A percentile compares a stretch with the other conserved stretches of the same genome.
phyloP scores from a whole-genome alignment of 1,284 basidiomycete genomes.

The Moesziomyces sp. region DNA sequence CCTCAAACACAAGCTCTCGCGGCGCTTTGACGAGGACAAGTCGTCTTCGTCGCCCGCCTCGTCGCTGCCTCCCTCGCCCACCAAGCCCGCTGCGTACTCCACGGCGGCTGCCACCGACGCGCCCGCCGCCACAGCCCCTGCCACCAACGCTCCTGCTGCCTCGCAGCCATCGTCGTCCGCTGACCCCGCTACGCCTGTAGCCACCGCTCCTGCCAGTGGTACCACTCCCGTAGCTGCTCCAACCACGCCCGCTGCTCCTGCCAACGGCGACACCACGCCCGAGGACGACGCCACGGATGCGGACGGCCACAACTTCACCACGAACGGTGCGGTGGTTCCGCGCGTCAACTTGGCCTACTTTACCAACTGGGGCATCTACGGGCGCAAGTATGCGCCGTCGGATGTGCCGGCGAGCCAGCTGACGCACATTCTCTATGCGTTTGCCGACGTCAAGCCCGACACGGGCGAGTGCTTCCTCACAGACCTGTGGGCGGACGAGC shows the following conservation, averaged over 20 bases:
- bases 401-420: slow-evolving; percentile 76
- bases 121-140: slow-evolving; percentile 3
- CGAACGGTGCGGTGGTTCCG: slow-evolving; percentile 42
- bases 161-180: slow-evolving; percentile 13
- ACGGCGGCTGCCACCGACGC: slow-evolving; percentile 12
- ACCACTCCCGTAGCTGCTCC: slow-evolving; percentile 6
- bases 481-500: slow-evolving; percentile 82
- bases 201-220: slow-evolving; percentile 6
- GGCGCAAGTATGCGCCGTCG: slow-evolving; percentile 79
- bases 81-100: slow-evolving; percentile 25
- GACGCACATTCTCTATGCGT: slow-evolving; percentile 87
- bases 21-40: slow-evolving; percentile 38
- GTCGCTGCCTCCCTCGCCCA: slow-evolving; percentile 38
- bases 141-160: slow-evolving; percentile 3
- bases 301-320: slow-evolving; percentile 29
- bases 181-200: slow-evolving; percentile 3
- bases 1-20: slow-evolving; percentile 43
- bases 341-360: slow-evolving; percentile 55
- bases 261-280: slow-evolving; percentile 3
- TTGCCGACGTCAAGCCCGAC: slow-evolving; percentile 80
- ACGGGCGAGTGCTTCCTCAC: slow-evolving; percentile 75
- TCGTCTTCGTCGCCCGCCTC: slow-evolving; percentile 22
- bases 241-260: slow-evolving; percentile 10
- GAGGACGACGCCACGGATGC: slow-evolving; percentile 7
- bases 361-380: slow-evolving; percentile 87